Conservation (phyloP, 2,329 filamentous ascomycete genomes). For the Pezicula carpinea region DNA sequence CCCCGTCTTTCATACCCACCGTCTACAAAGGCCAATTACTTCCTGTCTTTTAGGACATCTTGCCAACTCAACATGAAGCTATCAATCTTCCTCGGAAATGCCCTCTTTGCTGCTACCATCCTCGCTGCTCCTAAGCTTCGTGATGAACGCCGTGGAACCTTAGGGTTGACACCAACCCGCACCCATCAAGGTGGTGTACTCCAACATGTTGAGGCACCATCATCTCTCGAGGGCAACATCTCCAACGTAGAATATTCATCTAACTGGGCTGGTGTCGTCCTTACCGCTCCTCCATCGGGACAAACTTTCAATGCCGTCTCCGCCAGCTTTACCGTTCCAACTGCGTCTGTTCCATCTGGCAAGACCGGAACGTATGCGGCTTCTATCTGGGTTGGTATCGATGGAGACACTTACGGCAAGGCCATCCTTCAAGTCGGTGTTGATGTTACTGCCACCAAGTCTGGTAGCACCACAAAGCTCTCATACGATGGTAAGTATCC, state of each 20-base stretch:
- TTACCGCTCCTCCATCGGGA: conserved; percentile 19
- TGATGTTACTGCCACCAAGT: conserved; percentile 42
- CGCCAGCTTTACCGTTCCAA: conserved; percentile 32
- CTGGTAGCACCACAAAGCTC: too few species aligned
- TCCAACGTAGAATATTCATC: conserved; percentile 18
- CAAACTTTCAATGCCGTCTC: conserved; percentile 30
- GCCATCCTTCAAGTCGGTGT: conserved; percentile 52
- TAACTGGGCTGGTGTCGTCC: conserved; percentile 36
- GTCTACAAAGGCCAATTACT: too few species aligned
- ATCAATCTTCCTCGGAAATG: too few species aligned
- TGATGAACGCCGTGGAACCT: too few species aligned
- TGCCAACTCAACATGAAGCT: too few species aligned
- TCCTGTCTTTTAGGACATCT: too few species aligned
- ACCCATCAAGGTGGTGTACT: too few species aligned
- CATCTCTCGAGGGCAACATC: conserved; percentile 12
- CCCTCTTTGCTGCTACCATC: too few species aligned
- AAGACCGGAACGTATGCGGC: conserved; percentile 25
- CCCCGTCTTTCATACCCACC: too few species aligned
- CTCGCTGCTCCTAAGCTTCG: too few species aligned
- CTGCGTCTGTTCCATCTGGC: conserved; percentile 21
- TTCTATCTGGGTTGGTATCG: conserved; percentile 10
- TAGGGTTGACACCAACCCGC: too few species aligned
- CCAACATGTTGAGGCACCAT: too few species aligned
- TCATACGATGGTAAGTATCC: conserved; percentile 15
- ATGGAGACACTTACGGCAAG: conserved; percentile 40